phyloP scores from a whole-genome alignment of 2,329 filamentous ascomycete genomes.

The Colletotrichum karsti region DNA sequence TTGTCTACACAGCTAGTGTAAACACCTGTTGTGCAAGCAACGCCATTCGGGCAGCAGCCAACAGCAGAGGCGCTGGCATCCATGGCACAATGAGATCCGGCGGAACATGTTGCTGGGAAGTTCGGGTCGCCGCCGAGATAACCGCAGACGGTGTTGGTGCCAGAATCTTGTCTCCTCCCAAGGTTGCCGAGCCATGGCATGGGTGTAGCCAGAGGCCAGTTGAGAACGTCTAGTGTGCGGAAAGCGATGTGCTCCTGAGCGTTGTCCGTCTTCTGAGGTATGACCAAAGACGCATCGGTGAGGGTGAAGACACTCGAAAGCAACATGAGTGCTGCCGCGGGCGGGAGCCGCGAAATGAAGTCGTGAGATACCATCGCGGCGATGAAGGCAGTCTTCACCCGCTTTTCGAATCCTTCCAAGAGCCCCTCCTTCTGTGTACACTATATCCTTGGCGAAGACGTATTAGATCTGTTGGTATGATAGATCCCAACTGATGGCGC shows the following conservation, averaged over 20 bases:
- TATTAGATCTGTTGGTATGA: not conserved
- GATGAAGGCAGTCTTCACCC: not conserved
- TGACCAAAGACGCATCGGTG: constrained; percentile 48
- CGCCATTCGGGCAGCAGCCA: constrained; percentile 64
- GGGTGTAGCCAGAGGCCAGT: constrained; percentile 53
- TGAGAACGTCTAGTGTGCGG: constrained; percentile 45
- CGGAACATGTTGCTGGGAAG: constrained; percentile 64
- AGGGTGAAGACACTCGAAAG: constrained; percentile 42
- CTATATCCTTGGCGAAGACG: not conserved
- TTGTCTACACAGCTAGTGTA: constrained; percentile 66
- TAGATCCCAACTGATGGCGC: not conserved
- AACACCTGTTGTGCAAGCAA: constrained; percentile 61
- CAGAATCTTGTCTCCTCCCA: constrained; percentile 45
- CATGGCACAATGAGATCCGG: constrained; percentile 66
- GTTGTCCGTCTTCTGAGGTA: constrained; percentile 46
- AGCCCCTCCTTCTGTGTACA: not conserved
- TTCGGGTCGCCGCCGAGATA: constrained; percentile 61
- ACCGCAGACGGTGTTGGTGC: constrained; percentile 63
- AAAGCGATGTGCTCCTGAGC: constrained; percentile 38
- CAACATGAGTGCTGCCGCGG: constrained; percentile 42
- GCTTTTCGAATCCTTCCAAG: not conserved
- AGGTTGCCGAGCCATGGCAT: constrained; percentile 45
- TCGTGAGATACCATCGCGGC: constrained; percentile 36
- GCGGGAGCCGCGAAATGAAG: constrained; percentile 46
- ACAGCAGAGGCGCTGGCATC: constrained; percentile 58